Conservation (phyloP, 2,329 filamentous ascomycete genomes). For the Aspergillus felis region DNA sequence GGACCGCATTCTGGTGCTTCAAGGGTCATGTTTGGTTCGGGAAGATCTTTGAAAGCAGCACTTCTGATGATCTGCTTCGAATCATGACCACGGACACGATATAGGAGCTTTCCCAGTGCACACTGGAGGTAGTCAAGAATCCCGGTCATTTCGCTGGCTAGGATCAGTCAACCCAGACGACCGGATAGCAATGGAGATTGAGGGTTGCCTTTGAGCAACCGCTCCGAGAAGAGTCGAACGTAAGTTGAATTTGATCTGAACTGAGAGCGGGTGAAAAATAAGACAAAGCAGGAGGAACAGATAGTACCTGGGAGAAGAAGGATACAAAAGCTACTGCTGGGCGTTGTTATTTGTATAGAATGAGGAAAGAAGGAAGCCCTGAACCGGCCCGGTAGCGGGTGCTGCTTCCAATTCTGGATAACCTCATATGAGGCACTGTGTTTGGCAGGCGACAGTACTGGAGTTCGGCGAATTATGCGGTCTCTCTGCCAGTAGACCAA, state of each 20-base stretch:
- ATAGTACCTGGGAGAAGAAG: not conserved
- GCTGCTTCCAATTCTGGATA: not conserved
- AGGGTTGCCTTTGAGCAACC: not conserved
- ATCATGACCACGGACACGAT: constrained; percentile 24
- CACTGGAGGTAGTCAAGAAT: constrained; percentile 19
- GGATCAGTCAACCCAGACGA: no score
- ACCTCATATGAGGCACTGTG: not conserved
- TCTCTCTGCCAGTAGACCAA: not conserved
- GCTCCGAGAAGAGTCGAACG: no score
- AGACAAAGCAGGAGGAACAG: not conserved
- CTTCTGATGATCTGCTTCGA: constrained; percentile 18
- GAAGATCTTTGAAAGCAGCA: constrained; percentile 19
- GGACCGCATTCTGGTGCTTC: constrained; percentile 20
- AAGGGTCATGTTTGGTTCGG: constrained; percentile 22
- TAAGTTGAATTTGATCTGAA: not conserved
- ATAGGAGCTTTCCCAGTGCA: constrained; percentile 17
- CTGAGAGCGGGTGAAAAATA: not conserved
- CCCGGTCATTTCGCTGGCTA: constrained; percentile 4
- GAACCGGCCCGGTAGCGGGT: constrained; percentile 21
- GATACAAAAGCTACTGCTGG: not conserved
- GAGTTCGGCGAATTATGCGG: not conserved
- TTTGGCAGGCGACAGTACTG: not conserved
- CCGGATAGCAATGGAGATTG: not conserved
- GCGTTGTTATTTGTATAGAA: not conserved
- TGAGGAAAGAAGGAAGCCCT: constrained; percentile 9